Evolutionary conservation across 2,329 filamentous ascomycete species (phyloP).

Genomic region (Colletotrichum brevisporum): DNA sequence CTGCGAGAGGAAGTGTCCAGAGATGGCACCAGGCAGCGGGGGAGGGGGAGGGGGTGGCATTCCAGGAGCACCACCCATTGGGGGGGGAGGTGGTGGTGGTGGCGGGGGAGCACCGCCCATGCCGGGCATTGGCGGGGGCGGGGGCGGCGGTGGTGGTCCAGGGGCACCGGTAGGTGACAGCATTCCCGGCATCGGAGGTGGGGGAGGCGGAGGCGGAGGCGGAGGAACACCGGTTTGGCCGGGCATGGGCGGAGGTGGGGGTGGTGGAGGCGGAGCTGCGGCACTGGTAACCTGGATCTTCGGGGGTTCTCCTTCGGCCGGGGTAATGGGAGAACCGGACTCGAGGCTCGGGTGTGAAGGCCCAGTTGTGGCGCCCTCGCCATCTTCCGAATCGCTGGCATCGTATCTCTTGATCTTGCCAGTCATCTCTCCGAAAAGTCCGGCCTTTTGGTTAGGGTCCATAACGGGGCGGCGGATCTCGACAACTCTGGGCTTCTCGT

Average conservation of each 20-base stretch:
- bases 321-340: slow-evolving; percentile 77
- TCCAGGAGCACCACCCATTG: slow-evolving; percentile 56
- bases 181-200: slow-evolving; percentile 63
- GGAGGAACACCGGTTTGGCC: slow-evolving; percentile 54
- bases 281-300: slow-evolving; percentile 71
- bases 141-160: slow-evolving; percentile 65
- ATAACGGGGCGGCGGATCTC: slow-evolving; percentile 81
- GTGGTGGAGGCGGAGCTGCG: slow-evolving; percentile 55
- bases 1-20: slow-evolving; percentile 82
- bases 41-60: slow-evolving; percentile 64
- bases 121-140: slow-evolving; percentile 59
- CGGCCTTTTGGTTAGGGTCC: slow-evolving; percentile 76
- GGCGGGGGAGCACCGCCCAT: slow-evolving; percentile 62
- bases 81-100: slow-evolving; percentile 61
- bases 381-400: slow-evolving; percentile 80
- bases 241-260: slow-evolving; percentile 55
- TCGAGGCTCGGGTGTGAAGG: slow-evolving; percentile 83
- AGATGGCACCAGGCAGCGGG: slow-evolving; percentile 72
- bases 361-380: slow-evolving; percentile 79
- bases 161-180: slow-evolving; percentile 52
- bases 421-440: slow-evolving; percentile 77
- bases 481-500: slow-evolving; percentile 84
- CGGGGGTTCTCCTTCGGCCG: slow-evolving; percentile 71
- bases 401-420: slow-evolving; percentile 82
- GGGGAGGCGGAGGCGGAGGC: slow-evolving; percentile 62